Evolutionary conservation across 345 rosid species (phyloP).

Genomic region (Geranium rotundifolium): DNA sequence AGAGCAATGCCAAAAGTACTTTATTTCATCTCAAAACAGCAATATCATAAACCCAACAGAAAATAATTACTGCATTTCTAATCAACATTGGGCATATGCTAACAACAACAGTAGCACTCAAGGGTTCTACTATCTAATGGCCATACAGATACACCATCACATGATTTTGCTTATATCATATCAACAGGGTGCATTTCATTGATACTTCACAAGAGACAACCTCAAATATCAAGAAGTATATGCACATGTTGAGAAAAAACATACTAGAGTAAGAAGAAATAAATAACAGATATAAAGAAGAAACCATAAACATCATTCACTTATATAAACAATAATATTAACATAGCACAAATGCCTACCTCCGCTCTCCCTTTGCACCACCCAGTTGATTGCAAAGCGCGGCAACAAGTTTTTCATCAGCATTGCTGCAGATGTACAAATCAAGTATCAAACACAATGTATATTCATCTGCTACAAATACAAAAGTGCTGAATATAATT

Average conservation of each 20-base stretch:
- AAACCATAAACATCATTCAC: too few species aligned
- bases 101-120: background rate
- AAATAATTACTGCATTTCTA: background rate
- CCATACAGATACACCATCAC: background rate
- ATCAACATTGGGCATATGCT: background rate
- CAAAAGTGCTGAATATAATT: background rate
- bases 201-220: background rate
- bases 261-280: too few species aligned
- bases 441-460: background rate
- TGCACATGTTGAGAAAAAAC: background rate
- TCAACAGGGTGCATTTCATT: background rate
- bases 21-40: too few species aligned
- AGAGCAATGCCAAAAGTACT: background rate
- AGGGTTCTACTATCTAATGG: too few species aligned
- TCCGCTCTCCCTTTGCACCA: conserved; percentile 33
- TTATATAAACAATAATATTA: too few species aligned
- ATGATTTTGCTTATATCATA: background rate
- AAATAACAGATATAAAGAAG: background rate
- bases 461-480: background rate
- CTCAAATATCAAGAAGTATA: background rate
- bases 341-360: conserved; percentile 26
- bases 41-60: too few species aligned
- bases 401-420: conserved; percentile 94
- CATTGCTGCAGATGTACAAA: conserved; percentile 39
- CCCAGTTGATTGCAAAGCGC: conserved; percentile 61